phyloP scores from a whole-genome alignment of 2,329 filamentous ascomycete genomes.

The Magnaporthiopsis incrustans region DNA sequence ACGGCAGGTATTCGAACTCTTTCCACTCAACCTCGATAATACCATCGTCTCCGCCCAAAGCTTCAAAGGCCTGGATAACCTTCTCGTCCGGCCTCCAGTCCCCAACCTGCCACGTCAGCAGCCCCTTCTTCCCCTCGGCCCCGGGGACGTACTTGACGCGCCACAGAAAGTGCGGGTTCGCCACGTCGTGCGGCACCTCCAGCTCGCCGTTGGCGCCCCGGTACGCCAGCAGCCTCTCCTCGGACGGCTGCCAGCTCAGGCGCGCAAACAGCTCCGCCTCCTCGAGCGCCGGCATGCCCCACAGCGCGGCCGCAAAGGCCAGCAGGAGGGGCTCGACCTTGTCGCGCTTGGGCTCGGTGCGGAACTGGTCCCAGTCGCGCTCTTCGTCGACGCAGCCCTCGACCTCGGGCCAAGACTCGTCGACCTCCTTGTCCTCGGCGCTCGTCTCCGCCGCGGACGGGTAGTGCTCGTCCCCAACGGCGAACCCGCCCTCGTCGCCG shows the following conservation, averaged over 20 bases:
- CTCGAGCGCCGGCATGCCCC: conserved; percentile 16
- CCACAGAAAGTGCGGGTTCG: not conserved
- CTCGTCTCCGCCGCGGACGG: conserved; percentile 11
- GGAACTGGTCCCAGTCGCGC: conserved; percentile 14
- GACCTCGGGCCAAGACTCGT: conserved; percentile 3
- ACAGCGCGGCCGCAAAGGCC: conserved; percentile 15
- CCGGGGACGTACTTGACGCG: not conserved
- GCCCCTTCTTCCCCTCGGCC: conserved; percentile 8
- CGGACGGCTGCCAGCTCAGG: conserved; percentile 16
- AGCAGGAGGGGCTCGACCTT: conserved; percentile 17
- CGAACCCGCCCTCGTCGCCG: conserved; percentile 11
- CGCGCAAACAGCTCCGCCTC: conserved; percentile 17
- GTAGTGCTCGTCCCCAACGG: conserved; percentile 16
- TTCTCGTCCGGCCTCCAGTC: conserved; percentile 16
- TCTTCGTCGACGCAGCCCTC: conserved; percentile 8
- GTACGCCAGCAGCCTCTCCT: conserved; percentile 10
- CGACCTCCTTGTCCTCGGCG: conserved; percentile 13
- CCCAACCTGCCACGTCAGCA: conserved; percentile 18
- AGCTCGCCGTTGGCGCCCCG: not conserved
- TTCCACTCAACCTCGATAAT: not conserved
- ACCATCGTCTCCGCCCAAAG: not conserved
- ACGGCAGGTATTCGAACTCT: not conserved
- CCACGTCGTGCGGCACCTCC: not conserved
- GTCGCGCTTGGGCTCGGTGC: conserved; percentile 13
- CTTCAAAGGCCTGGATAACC: conserved; percentile 15